Conservation (phyloP, 257 asterid genomes). For the Echium plantagineum region DNA sequence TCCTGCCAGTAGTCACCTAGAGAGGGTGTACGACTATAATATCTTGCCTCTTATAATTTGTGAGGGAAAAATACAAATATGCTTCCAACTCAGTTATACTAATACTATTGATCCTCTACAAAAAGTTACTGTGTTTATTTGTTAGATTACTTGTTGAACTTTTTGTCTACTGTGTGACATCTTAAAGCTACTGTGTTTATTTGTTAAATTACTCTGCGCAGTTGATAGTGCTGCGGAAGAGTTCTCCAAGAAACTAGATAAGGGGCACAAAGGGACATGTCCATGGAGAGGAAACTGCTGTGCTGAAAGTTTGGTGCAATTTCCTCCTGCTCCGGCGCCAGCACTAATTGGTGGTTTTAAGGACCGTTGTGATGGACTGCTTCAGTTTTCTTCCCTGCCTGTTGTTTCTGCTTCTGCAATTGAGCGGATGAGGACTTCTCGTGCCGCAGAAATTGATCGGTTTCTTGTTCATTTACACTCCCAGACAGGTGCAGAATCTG, state of each 20-base stretch:
- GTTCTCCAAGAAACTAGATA: slow-evolving; percentile 66
- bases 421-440: slow-evolving; percentile 63
- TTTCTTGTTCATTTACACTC: slow-evolving; percentile 63
- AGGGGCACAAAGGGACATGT: slow-evolving; percentile 65
- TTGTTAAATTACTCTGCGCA: slow-evolving; percentile 23
- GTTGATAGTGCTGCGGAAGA: slow-evolving; percentile 74
- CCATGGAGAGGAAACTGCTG: slow-evolving; percentile 95
- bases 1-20: neutral
- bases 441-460: slow-evolving; percentile 80
- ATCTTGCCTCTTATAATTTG: too few relatives aligned
- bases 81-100: too few relatives aligned
- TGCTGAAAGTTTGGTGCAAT: slow-evolving; percentile 94
- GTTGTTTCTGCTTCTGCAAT: slow-evolving; percentile 66
- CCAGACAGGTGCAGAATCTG: slow-evolving; percentile 56
- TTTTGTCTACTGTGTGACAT: slow-evolving; percentile 6
- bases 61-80: too few relatives aligned
- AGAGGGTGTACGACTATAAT: too few relatives aligned
- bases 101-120: too few relatives aligned
- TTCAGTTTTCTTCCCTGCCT: slow-evolving; percentile 95
- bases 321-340: slow-evolving; percentile 98
- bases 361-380: slow-evolving; percentile 94
- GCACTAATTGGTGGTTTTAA: slow-evolving; percentile 95
- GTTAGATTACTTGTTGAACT: too few relatives aligned
- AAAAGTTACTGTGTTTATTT: too few relatives aligned
- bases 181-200: slow-evolving; percentile 8